phyloP scores from a whole-genome alignment of 306 rosid species.

The Castanospermum australe region DNA sequence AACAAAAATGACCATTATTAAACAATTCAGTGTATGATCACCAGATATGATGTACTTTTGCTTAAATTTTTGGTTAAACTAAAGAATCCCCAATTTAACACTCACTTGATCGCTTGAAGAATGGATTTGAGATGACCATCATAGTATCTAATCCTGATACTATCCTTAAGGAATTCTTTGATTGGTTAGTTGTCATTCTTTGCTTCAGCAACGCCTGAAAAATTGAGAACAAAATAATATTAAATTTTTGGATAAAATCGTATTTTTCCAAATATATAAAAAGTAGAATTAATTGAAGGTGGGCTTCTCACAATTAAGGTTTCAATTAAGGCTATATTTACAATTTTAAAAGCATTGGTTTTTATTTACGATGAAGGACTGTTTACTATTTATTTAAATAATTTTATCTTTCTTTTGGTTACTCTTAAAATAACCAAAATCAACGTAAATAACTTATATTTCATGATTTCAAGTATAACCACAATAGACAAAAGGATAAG shows the following conservation, averaged over 20 bases:
- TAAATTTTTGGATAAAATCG: too few species aligned
- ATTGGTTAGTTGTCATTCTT: slow-evolving; percentile 39
- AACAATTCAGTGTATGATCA: not conserved
- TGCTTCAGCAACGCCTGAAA: slow-evolving; percentile 45
- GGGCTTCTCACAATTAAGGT: too few species aligned
- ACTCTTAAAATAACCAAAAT: slow-evolving; percentile 21
- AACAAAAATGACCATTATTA: not conserved
- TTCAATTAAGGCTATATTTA: too few species aligned
- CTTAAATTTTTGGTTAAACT: not conserved
- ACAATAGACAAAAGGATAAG: too few species aligned
- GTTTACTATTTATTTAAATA: too few species aligned
- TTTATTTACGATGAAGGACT: too few species aligned
- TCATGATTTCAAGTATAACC: too few species aligned
- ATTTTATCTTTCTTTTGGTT: slow-evolving; percentile 27
- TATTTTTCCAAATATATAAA: too few species aligned
- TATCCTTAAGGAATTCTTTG: slow-evolving; percentile 27
- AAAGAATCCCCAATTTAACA: not conserved
- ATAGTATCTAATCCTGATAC: slow-evolving; percentile 37
- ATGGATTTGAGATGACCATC: slow-evolving; percentile 36
- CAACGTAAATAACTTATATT: not conserved
- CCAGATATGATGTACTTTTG: not conserved
- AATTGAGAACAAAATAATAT: not conserved
- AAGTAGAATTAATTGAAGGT: too few species aligned
- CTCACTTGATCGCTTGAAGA: slow-evolving; percentile 43
- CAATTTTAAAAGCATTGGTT: too few species aligned